A percentile compares a stretch with the other conserved stretches of the same genome.
phyloP scores from a whole-genome alignment of 306 rosid species.

The Pyrus pyrifolia region DNA sequence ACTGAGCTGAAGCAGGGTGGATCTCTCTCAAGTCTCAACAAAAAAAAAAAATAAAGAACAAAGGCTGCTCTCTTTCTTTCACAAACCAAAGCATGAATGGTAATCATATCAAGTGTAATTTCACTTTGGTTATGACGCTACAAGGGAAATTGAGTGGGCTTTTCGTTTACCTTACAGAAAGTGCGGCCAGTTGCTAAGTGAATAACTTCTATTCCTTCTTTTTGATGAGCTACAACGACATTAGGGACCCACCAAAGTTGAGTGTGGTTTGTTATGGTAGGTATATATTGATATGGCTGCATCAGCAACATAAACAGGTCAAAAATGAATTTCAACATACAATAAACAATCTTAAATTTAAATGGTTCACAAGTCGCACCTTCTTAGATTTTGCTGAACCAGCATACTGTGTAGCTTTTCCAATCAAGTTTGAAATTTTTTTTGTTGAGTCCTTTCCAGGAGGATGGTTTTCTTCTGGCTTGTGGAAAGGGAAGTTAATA shows the following conservation, averaged over 20 bases:
- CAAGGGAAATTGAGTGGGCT: neutral
- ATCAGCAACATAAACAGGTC: slow-evolving; percentile 22
- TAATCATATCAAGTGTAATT: neutral
- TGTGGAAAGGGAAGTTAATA: slow-evolving; percentile 56
- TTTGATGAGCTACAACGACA: slow-evolving; percentile 91
- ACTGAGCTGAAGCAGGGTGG: neutral
- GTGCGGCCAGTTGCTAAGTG: slow-evolving; percentile 97
- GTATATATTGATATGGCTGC: slow-evolving; percentile 78
- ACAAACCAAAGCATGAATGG: neutral
- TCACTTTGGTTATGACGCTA: neutral
- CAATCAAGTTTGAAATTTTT: slow-evolving; percentile 84
- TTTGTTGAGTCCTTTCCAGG: slow-evolving; percentile 93
- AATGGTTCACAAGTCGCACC: slow-evolving; percentile 38
- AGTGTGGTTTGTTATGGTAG: slow-evolving; percentile 97
- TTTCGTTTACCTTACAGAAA: slow-evolving; percentile 66
- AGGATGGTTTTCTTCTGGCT: slow-evolving; percentile 94
- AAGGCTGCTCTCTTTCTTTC: neutral
- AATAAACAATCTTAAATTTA: neutral
- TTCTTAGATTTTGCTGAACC: slow-evolving; percentile 76
- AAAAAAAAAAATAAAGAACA: neutral
- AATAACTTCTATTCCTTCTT: slow-evolving; percentile 93
- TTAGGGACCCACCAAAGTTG: slow-evolving; percentile 99
- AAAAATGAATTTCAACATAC: neutral
- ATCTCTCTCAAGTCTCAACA: neutral
- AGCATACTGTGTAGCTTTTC: slow-evolving; percentile 83